A percentile compares a stretch with the other conserved stretches of the same genome.
These are phyloP conservation scores for Tympanopsis confertula DNA, from an alignment of 2,329 filamentous ascomycete species.

Conservation along the genomic window DNA sequence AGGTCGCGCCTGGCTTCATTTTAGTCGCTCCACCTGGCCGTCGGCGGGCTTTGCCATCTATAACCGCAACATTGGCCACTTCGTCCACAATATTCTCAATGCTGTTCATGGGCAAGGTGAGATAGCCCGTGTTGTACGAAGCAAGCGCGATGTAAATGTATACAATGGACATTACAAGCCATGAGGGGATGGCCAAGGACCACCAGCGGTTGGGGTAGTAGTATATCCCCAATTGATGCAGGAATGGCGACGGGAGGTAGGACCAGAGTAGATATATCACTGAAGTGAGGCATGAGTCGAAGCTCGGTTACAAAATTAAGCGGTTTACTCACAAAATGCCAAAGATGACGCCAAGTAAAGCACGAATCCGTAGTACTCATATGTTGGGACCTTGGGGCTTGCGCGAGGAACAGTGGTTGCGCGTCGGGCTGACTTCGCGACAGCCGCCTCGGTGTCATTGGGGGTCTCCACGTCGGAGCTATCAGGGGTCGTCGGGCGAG, in stretches of 20 bases:
- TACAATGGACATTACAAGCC: conserved; percentile 74
- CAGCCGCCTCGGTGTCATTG: conserved; percentile 1
- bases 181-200: conserved; percentile 83
- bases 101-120: conserved; percentile 69
- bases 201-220: conserved; percentile 98
- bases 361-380: conserved; percentile 98
- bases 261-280: conserved; percentile 66
- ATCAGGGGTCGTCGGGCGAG: conserved; percentile 71
- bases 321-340: conserved; percentile 39
- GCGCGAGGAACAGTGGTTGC: conserved; percentile 67
- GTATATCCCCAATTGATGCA: conserved; percentile 85
- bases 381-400: conserved; percentile 89
- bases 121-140: conserved; percentile 76
- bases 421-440: conserved; percentile 18
- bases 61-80: conserved; percentile 71
- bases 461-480: conserved; percentile 67
- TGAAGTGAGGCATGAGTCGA: neutral
- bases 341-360: conserved; percentile 82
- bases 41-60: conserved; percentile 55
- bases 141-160: conserved; percentile 94
- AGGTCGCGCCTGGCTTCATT: conserved; percentile 17
- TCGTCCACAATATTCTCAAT: conserved; percentile 89
- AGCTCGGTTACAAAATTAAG: neutral
- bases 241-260: conserved; percentile 80
- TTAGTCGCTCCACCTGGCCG: conserved; percentile 16